Percentiles rank a stretch among this genome's conserved stretches.
phyloP scores from a whole-genome alignment of 2,329 filamentous ascomycete species.

The Chalaropsis ovoidea region DNA sequence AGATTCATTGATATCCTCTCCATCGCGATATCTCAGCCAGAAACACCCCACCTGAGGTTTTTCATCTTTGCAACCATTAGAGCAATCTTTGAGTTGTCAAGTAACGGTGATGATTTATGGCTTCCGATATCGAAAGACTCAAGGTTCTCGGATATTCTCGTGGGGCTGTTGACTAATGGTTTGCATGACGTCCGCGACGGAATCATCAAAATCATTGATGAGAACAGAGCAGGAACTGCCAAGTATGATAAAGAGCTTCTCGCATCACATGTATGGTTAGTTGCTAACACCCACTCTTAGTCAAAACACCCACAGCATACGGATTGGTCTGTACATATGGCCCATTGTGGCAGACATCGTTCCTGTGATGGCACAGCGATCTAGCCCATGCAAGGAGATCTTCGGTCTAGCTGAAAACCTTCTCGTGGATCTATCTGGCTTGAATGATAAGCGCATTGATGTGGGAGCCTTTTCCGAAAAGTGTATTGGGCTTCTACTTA shows the following conservation, averaged over 20 bases:
- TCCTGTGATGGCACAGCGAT: constrained; percentile 30
- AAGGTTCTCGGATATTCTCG: constrained; percentile 24
- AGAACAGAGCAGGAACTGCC: background rate
- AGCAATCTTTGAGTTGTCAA: constrained; percentile 13
- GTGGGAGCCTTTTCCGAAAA: constrained; percentile 1
- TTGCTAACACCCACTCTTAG: background rate
- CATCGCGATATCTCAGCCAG: background rate
- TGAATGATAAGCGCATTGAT: background rate
- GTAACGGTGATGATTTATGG: constrained; percentile 1
- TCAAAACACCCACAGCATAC: constrained; percentile 21
- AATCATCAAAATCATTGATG: constrained; percentile 32
- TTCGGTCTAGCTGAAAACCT: background rate
- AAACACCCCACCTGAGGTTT: background rate
- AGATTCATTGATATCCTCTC: constrained; percentile 9
- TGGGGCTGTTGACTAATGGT: constrained; percentile 19
- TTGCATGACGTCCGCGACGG: constrained; percentile 32
- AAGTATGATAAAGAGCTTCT: constrained; percentile 1
- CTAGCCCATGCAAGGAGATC: constrained; percentile 32
- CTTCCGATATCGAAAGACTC: constrained; percentile 2
- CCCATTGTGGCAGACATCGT: constrained; percentile 33
- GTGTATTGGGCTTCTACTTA: constrained; percentile 2
- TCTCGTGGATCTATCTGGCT: background rate
- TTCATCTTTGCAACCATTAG: background rate
- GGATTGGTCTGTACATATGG: constrained; percentile 31
- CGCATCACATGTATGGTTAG: too few species aligned